Percentiles rank a stretch among this genome's conserved stretches.
These are phyloP conservation scores for Colletotrichum truncatum DNA, from an alignment of 2,329 filamentous ascomycete genomes.

Conservation along the genomic window DNA sequence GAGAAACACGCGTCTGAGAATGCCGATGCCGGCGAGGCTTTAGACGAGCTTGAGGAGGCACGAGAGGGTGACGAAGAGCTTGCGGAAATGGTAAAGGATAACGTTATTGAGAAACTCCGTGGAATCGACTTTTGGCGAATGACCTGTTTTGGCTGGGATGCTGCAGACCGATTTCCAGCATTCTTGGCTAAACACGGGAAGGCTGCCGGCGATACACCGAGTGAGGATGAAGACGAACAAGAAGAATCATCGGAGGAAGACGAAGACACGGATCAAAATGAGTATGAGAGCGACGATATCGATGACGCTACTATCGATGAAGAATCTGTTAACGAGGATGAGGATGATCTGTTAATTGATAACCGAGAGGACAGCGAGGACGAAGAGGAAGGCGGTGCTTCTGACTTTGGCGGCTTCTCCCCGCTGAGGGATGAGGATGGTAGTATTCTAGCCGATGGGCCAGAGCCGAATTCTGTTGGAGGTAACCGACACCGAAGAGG, in stretches of 20 bases:
- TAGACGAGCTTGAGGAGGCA: background rate
- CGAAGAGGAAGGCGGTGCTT: conserved; percentile 34
- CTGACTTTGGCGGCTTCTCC: conserved; percentile 15
- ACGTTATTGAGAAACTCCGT: background rate
- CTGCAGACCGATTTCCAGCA: conserved; percentile 9
- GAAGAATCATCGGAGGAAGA: conserved; percentile 18
- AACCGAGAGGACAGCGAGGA: conserved; percentile 32
- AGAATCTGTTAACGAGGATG: conserved; percentile 14
- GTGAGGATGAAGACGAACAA: background rate
- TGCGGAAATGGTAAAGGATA: background rate
- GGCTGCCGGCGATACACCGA: background rate
- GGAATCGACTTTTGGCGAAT: conserved; percentile 10
- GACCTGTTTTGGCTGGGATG: conserved; percentile 19
- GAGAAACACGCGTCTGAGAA: conserved; percentile 25
- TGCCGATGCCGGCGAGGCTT: background rate
- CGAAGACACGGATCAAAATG: conserved; percentile 30
- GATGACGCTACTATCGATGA: conserved; percentile 44
- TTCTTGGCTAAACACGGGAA: conserved; percentile 16
- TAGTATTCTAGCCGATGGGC: conserved; percentile 29
- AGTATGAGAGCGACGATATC: conserved; percentile 51
- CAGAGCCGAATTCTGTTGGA: conserved; percentile 34
- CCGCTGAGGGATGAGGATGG: conserved; percentile 23
- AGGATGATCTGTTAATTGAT: conserved; percentile 17
- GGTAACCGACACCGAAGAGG: background rate
- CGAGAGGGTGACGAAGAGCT: background rate